Base-by-base conservation (phyloP, 495 filamentous ascomycete genomes). In the Pseudoneurospora amorphoporcata region DNA sequence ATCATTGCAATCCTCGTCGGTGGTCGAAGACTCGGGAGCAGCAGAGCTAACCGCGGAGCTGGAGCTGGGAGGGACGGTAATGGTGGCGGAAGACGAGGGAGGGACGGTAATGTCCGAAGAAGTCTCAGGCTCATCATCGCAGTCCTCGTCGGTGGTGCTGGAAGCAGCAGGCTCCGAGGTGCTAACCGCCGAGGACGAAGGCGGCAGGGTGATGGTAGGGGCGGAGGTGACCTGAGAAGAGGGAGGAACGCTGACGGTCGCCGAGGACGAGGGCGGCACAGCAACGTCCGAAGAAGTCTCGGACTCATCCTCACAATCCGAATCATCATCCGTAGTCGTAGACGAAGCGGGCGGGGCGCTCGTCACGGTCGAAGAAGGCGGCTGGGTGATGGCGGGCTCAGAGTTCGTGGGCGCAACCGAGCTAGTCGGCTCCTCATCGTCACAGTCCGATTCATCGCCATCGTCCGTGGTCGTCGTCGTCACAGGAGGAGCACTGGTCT, bases 241-340 rank as follows among this genome's bases (percentile, higher is more conserved):
- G 17, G 38, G 37, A 42, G 72, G 40, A 12, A 68, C 69, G n/a
- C 19, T 73, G n/a, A n/a, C 37, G 8, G 71, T 72, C n/a, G 53
- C 72, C 8, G 42, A 38, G n/a, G 69, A 32, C 39, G 69, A 68
- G 12, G 72, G 10, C 3, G 61, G 61, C 35, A 29, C 12, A 35
- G 73, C 70, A 29, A 35, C 16, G n/a, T 72, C 43, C 32, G 53
- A 37, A 10, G 69, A 42, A 19, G 70, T 37, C 58, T 70, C 35
- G n/a, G 68, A 32, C 68, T 69, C 32, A 39, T 69, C 32, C n/a
- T 45, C 35, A 3, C 35, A 61, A 14, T 71, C 37, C 71, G 73
- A 19, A 5, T 74, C 68, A 39, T 69, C 75, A 35, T 75, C 79
- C 7, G 77, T 58, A 58, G 77, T 78, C 43, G 78, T 76, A 38